Percentiles rank a stretch among this genome's conserved stretches.
Conservation (phyloP, 2,329 filamentous ascomycete species). For the Fusarium tupiense region DNA sequence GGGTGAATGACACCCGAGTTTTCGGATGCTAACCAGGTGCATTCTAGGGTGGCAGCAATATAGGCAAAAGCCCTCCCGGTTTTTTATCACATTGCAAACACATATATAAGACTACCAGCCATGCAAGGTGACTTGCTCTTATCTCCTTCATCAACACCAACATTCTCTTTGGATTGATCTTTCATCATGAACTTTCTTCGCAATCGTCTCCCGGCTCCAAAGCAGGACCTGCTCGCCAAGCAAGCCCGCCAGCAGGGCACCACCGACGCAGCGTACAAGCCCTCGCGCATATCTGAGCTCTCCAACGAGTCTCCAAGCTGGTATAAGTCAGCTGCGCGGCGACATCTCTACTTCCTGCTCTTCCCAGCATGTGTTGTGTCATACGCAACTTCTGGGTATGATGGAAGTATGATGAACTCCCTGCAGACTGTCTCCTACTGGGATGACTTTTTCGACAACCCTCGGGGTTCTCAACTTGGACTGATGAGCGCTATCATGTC, state of each 20-base stretch:
- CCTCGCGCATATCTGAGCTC: constrained; percentile 44
- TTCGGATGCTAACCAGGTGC: not conserved
- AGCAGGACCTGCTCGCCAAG: constrained; percentile 6
- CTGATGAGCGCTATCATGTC: constrained; percentile 56
- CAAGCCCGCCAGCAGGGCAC: constrained; percentile 31
- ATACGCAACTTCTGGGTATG: constrained; percentile 53
- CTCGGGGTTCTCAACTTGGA: constrained; percentile 45
- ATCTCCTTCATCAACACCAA: too few relatives aligned
- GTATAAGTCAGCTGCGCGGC: constrained; percentile 45
- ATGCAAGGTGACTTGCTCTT: not conserved
- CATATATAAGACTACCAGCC: not conserved
- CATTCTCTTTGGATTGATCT: too few relatives aligned
- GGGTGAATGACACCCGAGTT: not conserved
- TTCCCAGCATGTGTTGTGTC: constrained; percentile 49
- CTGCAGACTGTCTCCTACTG: constrained; percentile 55
- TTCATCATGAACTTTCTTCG: not conserved
- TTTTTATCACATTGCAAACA: not conserved
- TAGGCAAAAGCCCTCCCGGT: not conserved
- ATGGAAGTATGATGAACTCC: constrained; percentile 61
- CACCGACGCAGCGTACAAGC: constrained; percentile 26
- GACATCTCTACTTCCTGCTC: constrained; percentile 46
- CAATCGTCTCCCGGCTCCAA: not conserved
- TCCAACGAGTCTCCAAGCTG: constrained; percentile 40
- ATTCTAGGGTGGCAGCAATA: not conserved
- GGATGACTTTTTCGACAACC: constrained; percentile 53